phyloP scores from a whole-genome alignment of 768 basidiomycete genomes.

The Roridomyces roridus region DNA sequence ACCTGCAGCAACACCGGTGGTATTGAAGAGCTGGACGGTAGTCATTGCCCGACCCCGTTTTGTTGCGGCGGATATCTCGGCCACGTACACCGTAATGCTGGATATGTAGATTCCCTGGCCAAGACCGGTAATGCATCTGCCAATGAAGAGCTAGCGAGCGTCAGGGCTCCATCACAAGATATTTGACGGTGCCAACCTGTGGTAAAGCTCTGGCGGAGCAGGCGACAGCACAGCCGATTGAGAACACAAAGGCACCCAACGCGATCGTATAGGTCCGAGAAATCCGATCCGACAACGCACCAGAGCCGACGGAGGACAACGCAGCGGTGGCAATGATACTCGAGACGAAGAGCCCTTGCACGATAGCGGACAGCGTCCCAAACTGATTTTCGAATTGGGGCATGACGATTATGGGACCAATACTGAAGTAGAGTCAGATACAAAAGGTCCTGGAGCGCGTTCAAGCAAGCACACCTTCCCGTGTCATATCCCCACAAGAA shows the following conservation, averaged over 20 bases:
- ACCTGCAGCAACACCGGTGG: constrained; percentile 48
- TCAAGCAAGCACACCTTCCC: constrained; percentile 26
- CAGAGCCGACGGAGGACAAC: constrained; percentile 45
- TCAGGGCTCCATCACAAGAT: constrained; percentile 38
- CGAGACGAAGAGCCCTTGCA: constrained; percentile 51
- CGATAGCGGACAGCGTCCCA: constrained; percentile 38
- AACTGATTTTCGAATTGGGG: constrained; percentile 46
- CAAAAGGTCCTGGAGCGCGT: background rate
- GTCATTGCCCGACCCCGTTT: constrained; percentile 48
- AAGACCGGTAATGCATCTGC: constrained; percentile 47
- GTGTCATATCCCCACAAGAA: constrained; percentile 43
- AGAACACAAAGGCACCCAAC: constrained; percentile 48
- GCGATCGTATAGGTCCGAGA: constrained; percentile 53
- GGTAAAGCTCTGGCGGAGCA: constrained; percentile 41
- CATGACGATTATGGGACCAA: constrained; percentile 55
- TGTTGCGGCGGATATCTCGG: constrained; percentile 48
- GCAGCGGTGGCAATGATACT: constrained; percentile 49
- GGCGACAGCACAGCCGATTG: constrained; percentile 47
- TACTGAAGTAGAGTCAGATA: constrained; percentile 8
- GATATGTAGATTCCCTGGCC: constrained; percentile 55
- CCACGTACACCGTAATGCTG: constrained; percentile 25
- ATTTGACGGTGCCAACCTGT: constrained; percentile 28
- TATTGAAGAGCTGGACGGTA: constrained; percentile 49
- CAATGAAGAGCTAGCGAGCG: too few relatives aligned
- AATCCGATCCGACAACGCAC: constrained; percentile 50